Evolutionary conservation across 164 flowering plant species (phyloP).

Genomic region (Aristolochia fimbriata): DNA sequence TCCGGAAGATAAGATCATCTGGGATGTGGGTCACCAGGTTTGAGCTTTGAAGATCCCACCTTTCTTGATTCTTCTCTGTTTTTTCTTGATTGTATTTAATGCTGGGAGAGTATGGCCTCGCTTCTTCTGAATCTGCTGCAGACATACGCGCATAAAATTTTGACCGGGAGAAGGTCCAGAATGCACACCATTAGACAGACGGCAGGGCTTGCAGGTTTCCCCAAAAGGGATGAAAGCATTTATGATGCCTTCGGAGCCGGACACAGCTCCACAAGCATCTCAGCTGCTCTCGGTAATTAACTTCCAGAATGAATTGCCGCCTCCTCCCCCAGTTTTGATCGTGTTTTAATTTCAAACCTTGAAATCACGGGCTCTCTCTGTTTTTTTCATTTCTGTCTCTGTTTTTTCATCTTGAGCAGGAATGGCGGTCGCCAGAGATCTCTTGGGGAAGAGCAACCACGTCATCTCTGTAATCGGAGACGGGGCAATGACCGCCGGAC

Average conservation of each 20-base stretch:
- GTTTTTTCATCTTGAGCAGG: constrained; percentile 26
- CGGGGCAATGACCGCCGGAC: constrained; percentile 98
- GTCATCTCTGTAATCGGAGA: constrained; percentile 92
- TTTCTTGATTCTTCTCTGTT: background rate
- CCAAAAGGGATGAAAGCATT: constrained; percentile 80
- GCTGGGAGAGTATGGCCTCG: background rate
- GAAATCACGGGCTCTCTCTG: background rate
- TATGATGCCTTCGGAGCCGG: constrained; percentile 96
- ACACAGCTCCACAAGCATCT: constrained; percentile 92
- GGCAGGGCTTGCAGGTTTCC: constrained; percentile 79
- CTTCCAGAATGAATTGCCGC: background rate
- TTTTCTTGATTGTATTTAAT: background rate
- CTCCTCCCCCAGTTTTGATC: background rate
- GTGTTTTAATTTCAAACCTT: background rate
- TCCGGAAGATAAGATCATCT: constrained; percentile 82
- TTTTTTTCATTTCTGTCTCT: background rate
- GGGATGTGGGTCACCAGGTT: constrained; percentile 99
- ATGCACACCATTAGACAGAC: constrained; percentile 83
- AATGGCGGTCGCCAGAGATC: constrained; percentile 87
- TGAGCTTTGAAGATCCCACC: constrained; percentile 32
- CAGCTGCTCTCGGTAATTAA: constrained; percentile 95
- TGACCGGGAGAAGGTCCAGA: constrained; percentile 80
- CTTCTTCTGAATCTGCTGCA: constrained; percentile 33
- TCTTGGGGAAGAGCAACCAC: constrained; percentile 63
- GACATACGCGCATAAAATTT: constrained; percentile 88